Percentiles rank a stretch among this genome's conserved stretches.
Conservation (phyloP, 768 basidiomycete species). For the Amanita muscaria region DNA sequence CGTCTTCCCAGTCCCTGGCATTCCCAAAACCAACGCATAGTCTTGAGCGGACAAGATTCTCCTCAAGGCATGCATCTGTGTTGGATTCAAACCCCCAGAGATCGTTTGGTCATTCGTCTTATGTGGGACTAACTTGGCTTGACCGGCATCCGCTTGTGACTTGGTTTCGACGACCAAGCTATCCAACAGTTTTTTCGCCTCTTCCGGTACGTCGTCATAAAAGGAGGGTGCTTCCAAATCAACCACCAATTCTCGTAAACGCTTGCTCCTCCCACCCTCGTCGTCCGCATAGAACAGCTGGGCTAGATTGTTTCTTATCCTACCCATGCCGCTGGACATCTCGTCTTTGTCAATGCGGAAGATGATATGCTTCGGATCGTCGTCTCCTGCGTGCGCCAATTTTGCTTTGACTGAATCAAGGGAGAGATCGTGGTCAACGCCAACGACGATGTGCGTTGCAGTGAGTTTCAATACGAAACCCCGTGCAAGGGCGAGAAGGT, state of each 20-base stretch:
- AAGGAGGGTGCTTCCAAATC: slow-evolving; percentile 70
- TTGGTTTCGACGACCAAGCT: not conserved
- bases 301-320: slow-evolving; percentile 86
- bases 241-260: slow-evolving; percentile 68
- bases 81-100: slow-evolving; percentile 48
- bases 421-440: slow-evolving; percentile 75
- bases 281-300: slow-evolving; percentile 64
- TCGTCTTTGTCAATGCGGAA: slow-evolving; percentile 97
- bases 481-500: slow-evolving; percentile 73
- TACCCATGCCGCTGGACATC: slow-evolving; percentile 74
- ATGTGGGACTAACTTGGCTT: slow-evolving; percentile 9
- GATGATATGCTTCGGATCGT: slow-evolving; percentile 17
- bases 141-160: not conserved
- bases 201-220: slow-evolving; percentile 4
- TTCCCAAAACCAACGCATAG: slow-evolving; percentile 89
- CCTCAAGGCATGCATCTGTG: slow-evolving; percentile 63
- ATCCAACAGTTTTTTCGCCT: slow-evolving; percentile 3
- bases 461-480: slow-evolving; percentile 77
- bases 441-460: slow-evolving; percentile 56
- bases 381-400: not conserved
- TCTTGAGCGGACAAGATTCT: slow-evolving; percentile 76
- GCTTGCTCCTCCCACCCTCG: slow-evolving; percentile 46
- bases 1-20: slow-evolving; percentile 99
- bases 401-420: slow-evolving; percentile 5
- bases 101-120: slow-evolving; percentile 20